These are phyloP conservation scores for Ramichloridium luteum DNA, from an alignment of 2,329 filamentous ascomycete genomes.

Conservation along the genomic window DNA sequence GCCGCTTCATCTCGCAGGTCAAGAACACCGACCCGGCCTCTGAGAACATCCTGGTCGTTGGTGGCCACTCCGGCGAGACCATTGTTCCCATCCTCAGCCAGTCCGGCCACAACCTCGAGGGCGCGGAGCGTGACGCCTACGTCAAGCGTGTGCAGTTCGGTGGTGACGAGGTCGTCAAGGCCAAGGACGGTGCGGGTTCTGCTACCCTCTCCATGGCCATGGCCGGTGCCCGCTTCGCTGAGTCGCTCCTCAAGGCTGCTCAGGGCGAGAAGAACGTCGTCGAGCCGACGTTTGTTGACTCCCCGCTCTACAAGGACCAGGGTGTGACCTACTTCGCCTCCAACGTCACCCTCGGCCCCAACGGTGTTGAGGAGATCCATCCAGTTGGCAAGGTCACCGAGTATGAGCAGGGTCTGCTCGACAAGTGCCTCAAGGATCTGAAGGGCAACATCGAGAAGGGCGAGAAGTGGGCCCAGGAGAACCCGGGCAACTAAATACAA, in stretches of 20 bases:
- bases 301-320: conserved; percentile 95
- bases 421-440: conserved; percentile 70
- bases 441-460: conserved; percentile 95
- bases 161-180: conserved; percentile 97
- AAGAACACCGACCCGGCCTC: conserved; percentile 80
- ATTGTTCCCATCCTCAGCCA: conserved; percentile 97
- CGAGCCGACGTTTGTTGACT: conserved; percentile 95
- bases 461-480: conserved; percentile 52
- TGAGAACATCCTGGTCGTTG: conserved; percentile 92
- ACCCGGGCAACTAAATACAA: conserved; percentile 31
- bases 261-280: conserved; percentile 90
- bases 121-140: conserved; percentile 61
- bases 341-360: conserved; percentile 88
- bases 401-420: conserved; percentile 79
- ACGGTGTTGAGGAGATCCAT: conserved; percentile 89
- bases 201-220: conserved; percentile 98
- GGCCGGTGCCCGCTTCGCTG: conserved; percentile 74
- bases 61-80: conserved; percentile 94
- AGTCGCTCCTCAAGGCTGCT: conserved; percentile 82
- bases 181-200: conserved; percentile 94
- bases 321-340: conserved; percentile 95
- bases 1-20: conserved; percentile 92
- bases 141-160: conserved; percentile 96
- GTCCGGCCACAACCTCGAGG: conserved; percentile 74
- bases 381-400: conserved; percentile 74